phyloP scores from a whole-genome alignment of 2,329 filamentous ascomycete species.

The Aspergillus novofumigatus region DNA sequence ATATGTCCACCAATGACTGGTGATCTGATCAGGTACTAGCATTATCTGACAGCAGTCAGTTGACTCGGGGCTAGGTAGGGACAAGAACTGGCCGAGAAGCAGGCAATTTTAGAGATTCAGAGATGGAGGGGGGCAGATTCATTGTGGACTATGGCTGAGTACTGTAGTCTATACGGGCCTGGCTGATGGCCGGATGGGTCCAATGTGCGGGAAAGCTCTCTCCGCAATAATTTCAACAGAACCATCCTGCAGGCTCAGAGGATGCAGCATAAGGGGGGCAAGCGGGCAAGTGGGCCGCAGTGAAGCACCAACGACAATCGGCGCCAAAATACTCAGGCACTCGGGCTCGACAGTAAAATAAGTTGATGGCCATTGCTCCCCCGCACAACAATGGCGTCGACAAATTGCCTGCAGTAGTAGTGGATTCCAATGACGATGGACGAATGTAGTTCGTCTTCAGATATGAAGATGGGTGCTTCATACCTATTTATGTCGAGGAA shows the following conservation, averaged over 20 bases:
- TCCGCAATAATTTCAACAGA: conserved; percentile 14
- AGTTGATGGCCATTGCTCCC: not conserved
- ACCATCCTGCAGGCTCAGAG: conserved; percentile 10
- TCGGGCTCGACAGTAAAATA: not conserved
- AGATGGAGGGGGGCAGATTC: not conserved
- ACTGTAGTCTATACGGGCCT: not conserved
- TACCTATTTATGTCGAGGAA: not conserved
- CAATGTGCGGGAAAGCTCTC: conserved; percentile 16
- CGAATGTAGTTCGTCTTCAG: not conserved
- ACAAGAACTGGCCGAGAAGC: not conserved
- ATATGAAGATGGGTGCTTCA: not conserved
- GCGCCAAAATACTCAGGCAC: not conserved
- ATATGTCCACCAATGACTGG: not conserved
- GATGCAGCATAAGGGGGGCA: conserved; percentile 1
- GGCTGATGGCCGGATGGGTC: conserved; percentile 2
- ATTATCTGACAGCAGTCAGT: not conserved
- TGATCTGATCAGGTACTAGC: not conserved
- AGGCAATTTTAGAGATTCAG: not conserved
- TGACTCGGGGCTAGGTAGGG: not conserved
- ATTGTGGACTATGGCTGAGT: not conserved
- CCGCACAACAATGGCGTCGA: not conserved
- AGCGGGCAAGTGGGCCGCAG: conserved; percentile 1
- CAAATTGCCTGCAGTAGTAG: not conserved
- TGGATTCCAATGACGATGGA: not conserved
- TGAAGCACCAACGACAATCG: not conserved